Percentiles rank a stretch among this genome's conserved stretches.
phyloP scores from a whole-genome alignment of 768 basidiomycete genomes.

The Coprinopsis sp. region DNA sequence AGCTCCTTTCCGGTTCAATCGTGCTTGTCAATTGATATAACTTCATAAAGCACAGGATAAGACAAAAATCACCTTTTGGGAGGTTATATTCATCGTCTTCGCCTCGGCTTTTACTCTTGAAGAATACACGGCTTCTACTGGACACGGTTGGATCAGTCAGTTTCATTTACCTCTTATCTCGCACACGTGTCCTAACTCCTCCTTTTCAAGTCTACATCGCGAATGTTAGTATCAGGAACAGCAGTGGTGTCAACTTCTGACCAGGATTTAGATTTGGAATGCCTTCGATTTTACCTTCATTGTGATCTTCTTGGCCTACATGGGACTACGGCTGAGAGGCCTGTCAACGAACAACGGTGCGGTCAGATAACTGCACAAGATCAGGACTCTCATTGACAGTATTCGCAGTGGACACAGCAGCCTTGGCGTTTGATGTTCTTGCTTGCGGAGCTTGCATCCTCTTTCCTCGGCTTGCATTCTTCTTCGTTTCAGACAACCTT shows the following conservation, averaged over 20 bases:
- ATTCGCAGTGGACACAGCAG: constrained; percentile 41
- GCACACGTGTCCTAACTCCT: background rate
- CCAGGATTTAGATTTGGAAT: constrained; percentile 72
- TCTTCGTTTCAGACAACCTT: constrained; percentile 73
- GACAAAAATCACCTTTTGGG: constrained; percentile 51
- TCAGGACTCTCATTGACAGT: constrained; percentile 2
- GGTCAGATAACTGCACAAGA: constrained; percentile 13
- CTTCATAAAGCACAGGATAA: constrained; percentile 50
- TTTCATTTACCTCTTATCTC: constrained; percentile 2
- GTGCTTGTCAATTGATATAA: constrained; percentile 5
- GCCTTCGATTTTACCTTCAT: constrained; percentile 79
- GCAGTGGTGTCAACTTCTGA: background rate
- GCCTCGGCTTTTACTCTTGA: constrained; percentile 75
- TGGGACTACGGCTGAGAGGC: constrained; percentile 61
- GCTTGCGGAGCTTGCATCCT: constrained; percentile 83
- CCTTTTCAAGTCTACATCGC: constrained; percentile 70
- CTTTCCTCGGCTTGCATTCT: constrained; percentile 86
- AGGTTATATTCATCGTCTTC: constrained; percentile 70
- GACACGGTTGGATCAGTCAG: constrained; percentile 86
- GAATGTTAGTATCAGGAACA: constrained; percentile 43
- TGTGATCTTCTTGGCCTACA: constrained; percentile 63
- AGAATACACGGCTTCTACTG: constrained; percentile 83
- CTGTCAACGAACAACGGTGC: constrained; percentile 49
- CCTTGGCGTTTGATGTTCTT: constrained; percentile 76
- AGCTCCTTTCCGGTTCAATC: constrained; percentile 20